These are phyloP conservation scores for Metschnikowia vanudenii DNA, from an alignment of 805 yeast species.

Conservation along the genomic window DNA sequence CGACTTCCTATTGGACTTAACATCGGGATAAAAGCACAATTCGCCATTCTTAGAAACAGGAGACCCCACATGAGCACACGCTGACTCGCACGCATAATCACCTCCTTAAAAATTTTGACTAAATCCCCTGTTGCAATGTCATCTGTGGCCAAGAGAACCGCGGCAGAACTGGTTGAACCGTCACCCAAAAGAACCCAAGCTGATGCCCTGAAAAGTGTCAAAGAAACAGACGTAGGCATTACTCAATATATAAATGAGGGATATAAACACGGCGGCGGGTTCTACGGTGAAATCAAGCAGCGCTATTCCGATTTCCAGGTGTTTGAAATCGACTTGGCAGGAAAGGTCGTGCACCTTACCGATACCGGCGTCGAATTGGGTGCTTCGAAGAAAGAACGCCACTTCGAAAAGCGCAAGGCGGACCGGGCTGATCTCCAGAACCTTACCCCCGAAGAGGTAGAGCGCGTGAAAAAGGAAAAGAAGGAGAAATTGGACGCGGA, in stretches of 20 bases:
- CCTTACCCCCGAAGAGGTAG: conserved; percentile 34
- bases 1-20: no score
- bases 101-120: not conserved
- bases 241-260: conserved; percentile 59
- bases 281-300: conserved; percentile 78
- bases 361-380: conserved; percentile 67
- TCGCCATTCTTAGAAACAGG: not conserved
- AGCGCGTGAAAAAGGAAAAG: conserved; percentile 26
- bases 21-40: no score
- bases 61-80: conserved; percentile 4
- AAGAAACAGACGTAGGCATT: conserved; percentile 86
- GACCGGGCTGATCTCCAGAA: conserved; percentile 35
- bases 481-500: conserved; percentile 14
- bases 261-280: conserved; percentile 48
- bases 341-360: conserved; percentile 67
- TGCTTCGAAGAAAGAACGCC: conserved; percentile 46
- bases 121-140: not conserved
- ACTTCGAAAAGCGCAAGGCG: conserved; percentile 42
- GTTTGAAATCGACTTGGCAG: conserved; percentile 73
- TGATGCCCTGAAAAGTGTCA: conserved; percentile 36
- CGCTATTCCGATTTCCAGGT: conserved; percentile 92
- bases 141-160: not conserved
- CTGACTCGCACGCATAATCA: conserved; percentile 10
- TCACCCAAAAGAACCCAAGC: conserved; percentile 8
- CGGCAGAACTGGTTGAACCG: not conserved